Evolutionary conservation across 805 yeast species (phyloP).

Genomic region (Kodamaea hsintzibuensis): DNA sequence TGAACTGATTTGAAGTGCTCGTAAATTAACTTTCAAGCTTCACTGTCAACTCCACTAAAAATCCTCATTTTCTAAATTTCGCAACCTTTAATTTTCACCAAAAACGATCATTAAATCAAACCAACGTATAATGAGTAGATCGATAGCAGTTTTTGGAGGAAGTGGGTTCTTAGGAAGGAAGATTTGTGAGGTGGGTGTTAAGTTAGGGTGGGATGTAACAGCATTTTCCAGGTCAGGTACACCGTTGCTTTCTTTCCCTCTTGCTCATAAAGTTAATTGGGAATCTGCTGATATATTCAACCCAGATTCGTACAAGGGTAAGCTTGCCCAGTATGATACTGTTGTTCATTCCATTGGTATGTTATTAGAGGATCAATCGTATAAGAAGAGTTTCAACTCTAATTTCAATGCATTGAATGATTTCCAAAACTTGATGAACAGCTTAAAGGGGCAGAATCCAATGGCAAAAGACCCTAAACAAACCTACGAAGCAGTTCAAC

Average conservation of each 20-base stretch:
- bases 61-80: background rate
- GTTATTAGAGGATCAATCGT: slow-evolving; percentile 64
- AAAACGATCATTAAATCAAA: background rate
- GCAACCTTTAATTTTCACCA: background rate
- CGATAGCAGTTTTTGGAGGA: slow-evolving; percentile 78
- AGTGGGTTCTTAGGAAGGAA: slow-evolving; percentile 74
- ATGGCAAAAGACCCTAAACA: slow-evolving; percentile 47
- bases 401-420: slow-evolving; percentile 37
- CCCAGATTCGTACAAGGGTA: slow-evolving; percentile 54
- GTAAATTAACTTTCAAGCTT: too few species aligned
- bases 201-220: slow-evolving; percentile 63
- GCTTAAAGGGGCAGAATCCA: slow-evolving; percentile 60
- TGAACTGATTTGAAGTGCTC: too few species aligned
- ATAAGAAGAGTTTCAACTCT: slow-evolving; percentile 56
- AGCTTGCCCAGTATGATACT: slow-evolving; percentile 51
- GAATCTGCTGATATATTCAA: slow-evolving; percentile 65
- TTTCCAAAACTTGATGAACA: slow-evolving; percentile 27
- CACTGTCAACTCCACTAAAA: too few species aligned
- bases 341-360: slow-evolving; percentile 87
- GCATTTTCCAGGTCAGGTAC: slow-evolving; percentile 69
- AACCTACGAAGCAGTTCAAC: slow-evolving; percentile 65
- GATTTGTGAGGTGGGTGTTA: slow-evolving; percentile 68
- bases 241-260: slow-evolving; percentile 36
- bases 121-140: slow-evolving; percentile 16
- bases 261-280: slow-evolving; percentile 68